phyloP scores from a whole-genome alignment of 73 alveolate species.

The Paramecium pentaurelia region DNA sequence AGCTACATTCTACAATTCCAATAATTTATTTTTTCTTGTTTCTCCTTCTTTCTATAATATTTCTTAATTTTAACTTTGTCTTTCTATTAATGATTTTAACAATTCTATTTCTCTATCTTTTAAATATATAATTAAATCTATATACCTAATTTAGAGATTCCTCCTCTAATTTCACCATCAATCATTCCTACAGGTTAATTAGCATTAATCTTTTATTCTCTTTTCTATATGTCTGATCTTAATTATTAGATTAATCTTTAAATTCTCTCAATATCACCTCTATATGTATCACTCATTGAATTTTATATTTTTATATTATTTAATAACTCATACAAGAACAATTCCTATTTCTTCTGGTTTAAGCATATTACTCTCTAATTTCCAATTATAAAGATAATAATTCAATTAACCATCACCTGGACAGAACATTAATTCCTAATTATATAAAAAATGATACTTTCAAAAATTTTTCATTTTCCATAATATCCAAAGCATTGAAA shows the following conservation, averaged over 20 bases:
- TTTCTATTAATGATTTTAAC: neutral
- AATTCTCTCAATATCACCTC: neutral
- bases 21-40: slow-evolving; percentile 5
- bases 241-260: neutral
- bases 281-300: neutral
- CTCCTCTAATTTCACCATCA: slow-evolving; percentile 5
- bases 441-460: slow-evolving; percentile 44
- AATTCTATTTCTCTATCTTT: neutral
- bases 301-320: neutral
- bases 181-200: neutral
- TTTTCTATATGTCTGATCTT: neutral
- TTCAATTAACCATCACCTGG: slow-evolving; percentile 93
- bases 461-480: slow-evolving; percentile 87
- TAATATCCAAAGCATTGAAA: slow-evolving; percentile 93
- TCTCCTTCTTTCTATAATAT: neutral
- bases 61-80: neutral
- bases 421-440: slow-evolving; percentile 62
- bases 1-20: slow-evolving; percentile 28
- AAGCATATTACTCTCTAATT: slow-evolving; percentile 8
- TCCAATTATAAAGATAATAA: slow-evolving; percentile 96
- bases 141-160: neutral
- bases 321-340: slow-evolving; percentile 29
- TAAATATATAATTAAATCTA: neutral
- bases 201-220: neutral
- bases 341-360: slow-evolving; percentile 33